Conservation (phyloP, 352 stramenopile species). For the Pythium apleroticum region DNA sequence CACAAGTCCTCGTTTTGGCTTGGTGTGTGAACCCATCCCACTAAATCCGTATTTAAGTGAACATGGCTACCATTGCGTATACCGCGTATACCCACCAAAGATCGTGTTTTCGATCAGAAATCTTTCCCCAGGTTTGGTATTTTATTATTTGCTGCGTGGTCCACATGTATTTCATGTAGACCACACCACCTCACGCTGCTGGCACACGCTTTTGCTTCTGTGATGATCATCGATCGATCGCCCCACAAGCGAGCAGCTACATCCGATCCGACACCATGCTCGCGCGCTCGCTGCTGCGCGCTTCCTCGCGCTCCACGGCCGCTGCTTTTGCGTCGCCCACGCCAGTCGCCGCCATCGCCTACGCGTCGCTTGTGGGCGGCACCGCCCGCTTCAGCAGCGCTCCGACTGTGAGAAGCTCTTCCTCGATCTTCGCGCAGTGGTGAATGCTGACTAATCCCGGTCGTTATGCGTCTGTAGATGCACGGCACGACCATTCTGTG, state of each 20-base stretch:
- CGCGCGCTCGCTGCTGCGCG: slow-evolving; percentile 45
- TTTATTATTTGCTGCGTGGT: not conserved
- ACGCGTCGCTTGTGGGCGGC: slow-evolving; percentile 25
- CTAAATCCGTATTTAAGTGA: slow-evolving; percentile 26
- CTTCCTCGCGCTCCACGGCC: slow-evolving; percentile 34
- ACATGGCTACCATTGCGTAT: slow-evolving; percentile 21
- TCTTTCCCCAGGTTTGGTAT: not conserved
- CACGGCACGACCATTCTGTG: slow-evolving; percentile 98
- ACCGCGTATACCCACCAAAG: slow-evolving; percentile 10
- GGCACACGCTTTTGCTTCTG: not conserved
- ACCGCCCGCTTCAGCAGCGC: slow-evolving; percentile 52
- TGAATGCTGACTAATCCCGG: not conserved
- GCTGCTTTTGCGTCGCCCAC: slow-evolving; percentile 17
- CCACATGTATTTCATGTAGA: not conserved
- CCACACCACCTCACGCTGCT: not conserved
- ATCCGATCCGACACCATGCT: slow-evolving; percentile 41
- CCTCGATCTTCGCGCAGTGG: not conserved
- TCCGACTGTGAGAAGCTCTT: slow-evolving; percentile 37
- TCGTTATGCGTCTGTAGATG: slow-evolving; percentile 50
- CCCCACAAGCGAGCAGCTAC: not conserved
- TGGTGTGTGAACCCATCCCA: not conserved
- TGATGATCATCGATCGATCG: not conserved
- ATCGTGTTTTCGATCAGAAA: not conserved
- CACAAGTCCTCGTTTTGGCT: not conserved
- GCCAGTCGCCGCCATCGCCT: slow-evolving; percentile 13